Base-by-base conservation (phyloP, 495 filamentous ascomycete species). In the Xylaria castorea region DNA sequence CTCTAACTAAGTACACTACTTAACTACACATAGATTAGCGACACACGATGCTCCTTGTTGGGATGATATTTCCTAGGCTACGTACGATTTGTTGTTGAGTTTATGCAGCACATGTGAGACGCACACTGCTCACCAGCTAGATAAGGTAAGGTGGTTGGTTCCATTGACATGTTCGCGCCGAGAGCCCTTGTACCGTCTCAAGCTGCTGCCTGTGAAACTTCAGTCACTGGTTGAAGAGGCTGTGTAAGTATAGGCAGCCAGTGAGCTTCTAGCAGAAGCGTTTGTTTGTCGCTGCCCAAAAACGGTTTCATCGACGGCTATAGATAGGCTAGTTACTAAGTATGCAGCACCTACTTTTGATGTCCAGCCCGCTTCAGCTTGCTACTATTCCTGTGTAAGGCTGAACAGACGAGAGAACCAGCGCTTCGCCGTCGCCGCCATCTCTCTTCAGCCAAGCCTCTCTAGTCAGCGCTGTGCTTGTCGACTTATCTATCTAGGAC, bases 121-220 rank as follows among this genome's bases (percentile, higher is more conserved):
- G 12, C 5, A 5, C 12, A 1, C 30, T 9, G 51, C 18, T 36
- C 30, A 16, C 30, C 22, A 14, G 32, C 18, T 5, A 38, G 60
- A 27, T 38, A 32, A 34, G 58, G 27, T 38, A 32, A 8, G 3
- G 32, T 44, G 44, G 14, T 40, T 48, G 46, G 14, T 27, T 42
- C 25, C n/a, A 46, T 65, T 11, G 20, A 20, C 6, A 36, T 53
- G n/a, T 14, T 22, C 64, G 64, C 44, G 64, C 44, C 64, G 44
- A 67, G 64, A 67, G 44, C 25, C 20, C 40, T 14, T 22, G 44
- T 53, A n/a, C 57, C 42, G 46, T 68, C 66, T 68, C 66, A 42
- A 53, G 34, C 66, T 58, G 48, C 38, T 68, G 50, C 50, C 48
- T 40, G 48, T 68, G 66, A 57, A 27, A 57, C 66, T 16, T 53